A percentile compares a stretch with the other conserved stretches of the same genome.
Evolutionary conservation across 1,284 basidiomycete genomes (phyloP).

Genomic region (Lentinula novae-zelandiae): DNA sequence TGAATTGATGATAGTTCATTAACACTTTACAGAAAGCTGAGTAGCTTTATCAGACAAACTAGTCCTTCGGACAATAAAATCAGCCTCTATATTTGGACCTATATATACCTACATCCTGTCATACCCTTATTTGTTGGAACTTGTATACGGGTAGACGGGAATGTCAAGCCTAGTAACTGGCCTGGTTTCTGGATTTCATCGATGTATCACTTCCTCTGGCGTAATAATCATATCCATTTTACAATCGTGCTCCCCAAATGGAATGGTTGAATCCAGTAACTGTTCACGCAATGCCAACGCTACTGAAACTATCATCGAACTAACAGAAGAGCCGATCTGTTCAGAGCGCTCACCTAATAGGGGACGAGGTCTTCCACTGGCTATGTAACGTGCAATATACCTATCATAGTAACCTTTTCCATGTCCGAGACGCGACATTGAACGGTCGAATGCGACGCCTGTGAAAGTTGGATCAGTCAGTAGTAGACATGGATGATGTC

Average conservation of each 20-base stretch:
- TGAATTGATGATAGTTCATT: background rate
- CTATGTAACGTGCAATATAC: slow-evolving; percentile 57
- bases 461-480: slow-evolving; percentile 5
- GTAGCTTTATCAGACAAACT: background rate
- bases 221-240: slow-evolving; percentile 63
- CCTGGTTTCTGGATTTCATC: background rate
- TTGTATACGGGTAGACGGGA: background rate
- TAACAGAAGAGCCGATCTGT: background rate
- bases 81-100: background rate
- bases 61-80: background rate
- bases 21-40: background rate
- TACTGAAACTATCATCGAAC: slow-evolving; percentile 34
- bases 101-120: background rate
- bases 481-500: background rate
- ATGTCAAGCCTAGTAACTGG: background rate
- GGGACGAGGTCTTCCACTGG: slow-evolving; percentile 38
- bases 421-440: slow-evolving; percentile 69
- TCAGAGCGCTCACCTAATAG: slow-evolving; percentile 43
- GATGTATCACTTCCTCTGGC: slow-evolving; percentile 35
- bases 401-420: slow-evolving; percentile 81
- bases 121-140: background rate
- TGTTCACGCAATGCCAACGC: slow-evolving; percentile 66
- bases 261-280: slow-evolving; percentile 53
- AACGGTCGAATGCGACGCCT: slow-evolving; percentile 76
- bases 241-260: slow-evolving; percentile 61